These are phyloP conservation scores for Psidium friedrichsthalianum DNA, from an alignment of 345 rosid species.

Conservation along the genomic window DNA sequence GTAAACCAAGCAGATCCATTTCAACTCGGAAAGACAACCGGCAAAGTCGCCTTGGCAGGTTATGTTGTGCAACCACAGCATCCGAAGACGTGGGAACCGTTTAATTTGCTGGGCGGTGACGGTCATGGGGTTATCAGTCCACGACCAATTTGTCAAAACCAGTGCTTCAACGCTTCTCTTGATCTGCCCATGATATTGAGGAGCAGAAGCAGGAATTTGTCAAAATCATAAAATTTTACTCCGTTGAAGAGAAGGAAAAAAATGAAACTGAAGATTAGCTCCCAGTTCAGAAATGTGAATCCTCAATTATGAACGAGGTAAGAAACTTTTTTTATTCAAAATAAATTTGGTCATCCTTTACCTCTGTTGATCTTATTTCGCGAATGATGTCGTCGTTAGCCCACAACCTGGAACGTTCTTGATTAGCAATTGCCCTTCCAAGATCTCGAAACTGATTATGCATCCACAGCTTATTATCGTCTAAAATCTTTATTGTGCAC, in stretches of 20 bases:
- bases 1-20: not conserved
- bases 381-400: not conserved
- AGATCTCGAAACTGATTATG: not conserved
- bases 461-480: not conserved
- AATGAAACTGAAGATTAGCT: not conserved
- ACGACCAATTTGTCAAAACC: not conserved
- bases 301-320: not conserved
- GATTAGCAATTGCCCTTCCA: not conserved
- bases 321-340: not conserved
- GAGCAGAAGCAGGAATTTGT: not conserved
- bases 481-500: not conserved
- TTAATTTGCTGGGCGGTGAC: not conserved
- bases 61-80: not conserved
- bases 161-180: not conserved
- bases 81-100: not conserved
- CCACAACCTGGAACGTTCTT: not conserved
- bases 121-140: not conserved
- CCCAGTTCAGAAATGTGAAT: not conserved
- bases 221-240: not conserved
- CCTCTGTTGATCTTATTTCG: not conserved
- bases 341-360: not conserved
- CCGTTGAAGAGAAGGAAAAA: not conserved
- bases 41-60: not conserved
- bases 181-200: not conserved
- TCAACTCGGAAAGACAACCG: not conserved